Base-by-base conservation (phyloP, 306 rosid genomes). In the Medicago ruthenica region DNA sequence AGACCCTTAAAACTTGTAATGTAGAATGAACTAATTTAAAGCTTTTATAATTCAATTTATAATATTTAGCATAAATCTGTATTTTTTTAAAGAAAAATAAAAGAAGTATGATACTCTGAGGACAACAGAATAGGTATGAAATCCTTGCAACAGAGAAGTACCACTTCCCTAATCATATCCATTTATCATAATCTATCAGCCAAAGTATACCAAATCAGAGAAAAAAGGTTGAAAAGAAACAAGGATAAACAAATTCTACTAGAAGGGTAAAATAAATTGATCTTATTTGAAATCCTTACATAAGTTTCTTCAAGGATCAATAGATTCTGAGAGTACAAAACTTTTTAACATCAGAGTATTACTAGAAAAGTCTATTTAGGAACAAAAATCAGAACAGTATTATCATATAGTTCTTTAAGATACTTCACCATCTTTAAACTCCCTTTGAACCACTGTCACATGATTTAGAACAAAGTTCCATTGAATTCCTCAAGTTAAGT, bases 401-500 rank as follows among this genome's bases (percentile, higher is more conserved):
- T 69, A 62, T 21, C 42, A 34, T 59, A 51, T 27, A 47, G 67
- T 58, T 71, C 82, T 64, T 7, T 70, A 21, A 73, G 51, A 42
- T 24, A 60, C 10, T 45, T 54, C 55, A 57, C 66, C 45, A 55
- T 67, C 67, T 45, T 58, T 8, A 45, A 50, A 31, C 9, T 54
- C 48, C 24, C 36, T 12, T 13, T 17, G 73, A 68, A 66, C 20
- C 62, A 60, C 31, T 67, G 8, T n/a, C 40, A 47, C 76, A 76
- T 42, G 21, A 9, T 62, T 57, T 66, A 31, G 53, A 20, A 37
- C 62, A 57, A 70, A 70, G 18, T 2, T 37, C 10, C 77, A 47
- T 55, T 70, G 70, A 71, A 68, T 61, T 37, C 27, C 20, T 68
- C 74, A 82, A 53, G 66, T 70, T 83, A 80, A 69, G 70, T 63